These are phyloP conservation scores for Trichophyton simii DNA, from an alignment of 2,329 filamentous ascomycete species.

Conservation along the genomic window DNA sequence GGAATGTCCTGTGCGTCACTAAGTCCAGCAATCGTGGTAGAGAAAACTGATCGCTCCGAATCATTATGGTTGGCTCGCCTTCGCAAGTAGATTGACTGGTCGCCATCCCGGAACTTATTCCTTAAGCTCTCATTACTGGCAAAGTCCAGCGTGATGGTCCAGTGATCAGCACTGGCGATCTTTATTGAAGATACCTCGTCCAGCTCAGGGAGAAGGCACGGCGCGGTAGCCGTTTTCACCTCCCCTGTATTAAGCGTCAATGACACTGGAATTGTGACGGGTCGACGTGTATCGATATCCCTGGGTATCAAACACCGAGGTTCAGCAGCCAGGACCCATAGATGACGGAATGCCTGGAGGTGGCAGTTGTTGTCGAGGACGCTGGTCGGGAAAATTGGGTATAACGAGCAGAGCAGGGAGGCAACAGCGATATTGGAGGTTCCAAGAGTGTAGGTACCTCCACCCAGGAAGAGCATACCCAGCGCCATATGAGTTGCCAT, in stretches of 20 bases:
- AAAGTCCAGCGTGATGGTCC: constrained; percentile 72
- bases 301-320: constrained; percentile 77
- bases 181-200: constrained; percentile 27
- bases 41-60: constrained; percentile 50
- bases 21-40: constrained; percentile 60
- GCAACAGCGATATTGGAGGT: constrained; percentile 80
- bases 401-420: constrained; percentile 78
- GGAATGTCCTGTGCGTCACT: constrained; percentile 45
- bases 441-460: constrained; percentile 82
- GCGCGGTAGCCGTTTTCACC: constrained; percentile 33
- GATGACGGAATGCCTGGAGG: constrained; percentile 88
- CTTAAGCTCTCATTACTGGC: constrained; percentile 48
- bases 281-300: constrained; percentile 71
- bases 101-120: constrained; percentile 48
- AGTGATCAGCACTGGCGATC: constrained; percentile 49
- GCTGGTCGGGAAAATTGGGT: constrained; percentile 77
- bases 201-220: constrained; percentile 43
- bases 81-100: constrained; percentile 63
- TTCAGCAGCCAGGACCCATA: constrained; percentile 91
- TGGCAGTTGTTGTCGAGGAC: constrained; percentile 92
- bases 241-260: constrained; percentile 45
- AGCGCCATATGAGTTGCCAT: constrained; percentile 86
- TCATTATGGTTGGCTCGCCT: constrained; percentile 53
- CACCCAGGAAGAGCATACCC: constrained; percentile 79
- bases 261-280: constrained; percentile 59